phyloP scores from a whole-genome alignment of 2,329 filamentous ascomycete genomes.

The Fusarium irregulare region DNA sequence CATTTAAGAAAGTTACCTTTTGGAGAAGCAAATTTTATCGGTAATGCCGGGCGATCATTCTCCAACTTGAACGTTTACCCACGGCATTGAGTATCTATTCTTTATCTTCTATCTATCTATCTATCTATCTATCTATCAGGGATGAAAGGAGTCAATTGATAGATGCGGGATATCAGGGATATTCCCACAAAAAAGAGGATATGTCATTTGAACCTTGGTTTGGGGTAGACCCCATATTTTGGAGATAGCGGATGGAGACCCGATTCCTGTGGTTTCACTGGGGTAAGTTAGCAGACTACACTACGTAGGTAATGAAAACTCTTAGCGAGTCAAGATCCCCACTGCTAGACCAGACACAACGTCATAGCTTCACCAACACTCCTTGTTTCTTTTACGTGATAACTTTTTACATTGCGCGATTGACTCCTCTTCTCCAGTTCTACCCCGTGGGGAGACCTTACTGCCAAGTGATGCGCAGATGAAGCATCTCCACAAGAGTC shows the following conservation, averaged over 20 bases:
- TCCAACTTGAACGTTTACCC: not conserved
- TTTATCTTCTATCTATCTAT: not conserved
- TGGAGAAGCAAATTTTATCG: not conserved
- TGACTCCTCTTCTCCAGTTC: not conserved
- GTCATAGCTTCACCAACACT: constrained; percentile 16
- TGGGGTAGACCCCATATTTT: constrained; percentile 17
- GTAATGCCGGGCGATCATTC: not conserved
- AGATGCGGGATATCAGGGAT: constrained; percentile 1
- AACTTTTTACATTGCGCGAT: not conserved
- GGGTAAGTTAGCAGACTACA: not conserved
- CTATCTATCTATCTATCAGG: too few species aligned
- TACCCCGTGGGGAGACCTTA: constrained; percentile 4
- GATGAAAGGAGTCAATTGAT: not conserved
- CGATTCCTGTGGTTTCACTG: not conserved
- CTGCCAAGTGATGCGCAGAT: not conserved
- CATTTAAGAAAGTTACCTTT: not conserved
- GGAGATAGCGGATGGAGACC: constrained; percentile 18
- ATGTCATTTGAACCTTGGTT: not conserved
- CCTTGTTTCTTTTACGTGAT: constrained; percentile 36
- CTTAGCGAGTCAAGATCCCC: not conserved
- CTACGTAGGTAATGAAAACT: constrained; percentile 19
- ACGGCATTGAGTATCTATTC: not conserved
- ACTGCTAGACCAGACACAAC: constrained; percentile 11
- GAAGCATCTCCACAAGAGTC: not conserved
- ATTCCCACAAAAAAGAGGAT: constrained; percentile 25